phyloP scores from a whole-genome alignment of 176 grass and related monocot species.

The Triticum dicoccoides region DNA sequence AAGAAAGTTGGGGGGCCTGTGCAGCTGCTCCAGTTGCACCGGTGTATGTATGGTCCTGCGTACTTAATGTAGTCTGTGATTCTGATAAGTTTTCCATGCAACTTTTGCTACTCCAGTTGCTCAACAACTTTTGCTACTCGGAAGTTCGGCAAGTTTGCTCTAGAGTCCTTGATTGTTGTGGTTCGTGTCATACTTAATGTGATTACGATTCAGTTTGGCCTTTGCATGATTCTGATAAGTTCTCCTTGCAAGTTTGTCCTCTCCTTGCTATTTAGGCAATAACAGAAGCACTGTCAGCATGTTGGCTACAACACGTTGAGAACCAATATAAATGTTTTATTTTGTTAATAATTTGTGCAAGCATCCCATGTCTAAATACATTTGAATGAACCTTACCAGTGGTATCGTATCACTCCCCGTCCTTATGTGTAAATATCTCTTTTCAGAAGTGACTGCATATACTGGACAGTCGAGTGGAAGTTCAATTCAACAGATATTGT shows the following conservation, averaged over 20 bases:
- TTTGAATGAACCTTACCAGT: not conserved
- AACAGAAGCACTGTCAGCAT: not conserved
- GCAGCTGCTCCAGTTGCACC: too few relatives aligned
- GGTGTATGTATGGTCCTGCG: too few relatives aligned
- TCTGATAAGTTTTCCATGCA: too few relatives aligned
- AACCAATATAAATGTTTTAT: not conserved
- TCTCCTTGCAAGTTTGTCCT: not conserved
- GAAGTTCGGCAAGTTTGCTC: not conserved
- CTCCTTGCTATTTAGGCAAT: not conserved
- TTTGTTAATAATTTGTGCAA: not conserved
- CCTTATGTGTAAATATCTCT: slow-evolving; percentile 16
- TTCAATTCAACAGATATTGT: slow-evolving; percentile 62
- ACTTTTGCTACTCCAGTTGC: too few relatives aligned
- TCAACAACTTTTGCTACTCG: not conserved
- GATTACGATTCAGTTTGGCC: not conserved
- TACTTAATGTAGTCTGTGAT: too few relatives aligned
- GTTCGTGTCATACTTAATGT: not conserved
- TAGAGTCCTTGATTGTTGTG: not conserved
- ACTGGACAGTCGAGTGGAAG: slow-evolving; percentile 89
- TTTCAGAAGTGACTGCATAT: slow-evolving; percentile 70
- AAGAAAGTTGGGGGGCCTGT: too few relatives aligned
- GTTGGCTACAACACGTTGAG: not conserved
- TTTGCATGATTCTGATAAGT: not conserved
- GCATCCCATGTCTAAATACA: not conserved
- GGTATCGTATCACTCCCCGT: not conserved